Conservation (phyloP, 2,329 filamentous ascomycete genomes). For the Coleophoma eucalyptorum region DNA sequence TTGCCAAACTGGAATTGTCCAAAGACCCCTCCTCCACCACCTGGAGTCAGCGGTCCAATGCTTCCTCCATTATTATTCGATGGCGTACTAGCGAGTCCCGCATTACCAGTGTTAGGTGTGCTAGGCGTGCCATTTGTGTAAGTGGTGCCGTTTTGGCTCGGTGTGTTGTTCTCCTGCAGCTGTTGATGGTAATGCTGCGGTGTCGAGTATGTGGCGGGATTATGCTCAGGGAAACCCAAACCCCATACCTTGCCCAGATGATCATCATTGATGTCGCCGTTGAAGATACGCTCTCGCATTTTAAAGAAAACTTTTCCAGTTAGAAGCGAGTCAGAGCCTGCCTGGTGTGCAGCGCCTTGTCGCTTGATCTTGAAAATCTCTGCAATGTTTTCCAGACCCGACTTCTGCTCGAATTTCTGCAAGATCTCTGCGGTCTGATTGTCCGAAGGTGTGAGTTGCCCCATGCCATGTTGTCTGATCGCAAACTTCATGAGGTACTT, state of each 20-base stretch:
- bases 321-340: slow-evolving; percentile 87
- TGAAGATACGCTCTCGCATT: slow-evolving; percentile 84
- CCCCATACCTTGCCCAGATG: slow-evolving; percentile 93
- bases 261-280: slow-evolving; percentile 74
- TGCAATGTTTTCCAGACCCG: slow-evolving; percentile 87
- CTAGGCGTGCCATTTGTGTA: slow-evolving; percentile 49
- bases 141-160: slow-evolving; percentile 49
- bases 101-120: slow-evolving; percentile 70
- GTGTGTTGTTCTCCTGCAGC: slow-evolving; percentile 42
- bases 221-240: slow-evolving; percentile 66
- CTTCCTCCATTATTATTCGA: slow-evolving; percentile 50
- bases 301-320: slow-evolving; percentile 96
- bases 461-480: slow-evolving; percentile 62
- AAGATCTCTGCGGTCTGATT: slow-evolving; percentile 69
- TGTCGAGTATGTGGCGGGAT: slow-evolving; percentile 34
- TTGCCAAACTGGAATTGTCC: slow-evolving; percentile 54
- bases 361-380: slow-evolving; percentile 90
- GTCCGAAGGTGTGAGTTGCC: slow-evolving; percentile 59
- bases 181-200: slow-evolving; percentile 33
- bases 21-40: slow-evolving; percentile 70
- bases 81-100: slow-evolving; percentile 39
- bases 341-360: slow-evolving; percentile 83
- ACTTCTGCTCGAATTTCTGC: slow-evolving; percentile 83
- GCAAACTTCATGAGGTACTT: slow-evolving; percentile 96
- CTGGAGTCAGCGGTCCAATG: slow-evolving; percentile 74